Conservation (phyloP, 164 flowering plant species). For the Magnolia changhungtana region DNA sequence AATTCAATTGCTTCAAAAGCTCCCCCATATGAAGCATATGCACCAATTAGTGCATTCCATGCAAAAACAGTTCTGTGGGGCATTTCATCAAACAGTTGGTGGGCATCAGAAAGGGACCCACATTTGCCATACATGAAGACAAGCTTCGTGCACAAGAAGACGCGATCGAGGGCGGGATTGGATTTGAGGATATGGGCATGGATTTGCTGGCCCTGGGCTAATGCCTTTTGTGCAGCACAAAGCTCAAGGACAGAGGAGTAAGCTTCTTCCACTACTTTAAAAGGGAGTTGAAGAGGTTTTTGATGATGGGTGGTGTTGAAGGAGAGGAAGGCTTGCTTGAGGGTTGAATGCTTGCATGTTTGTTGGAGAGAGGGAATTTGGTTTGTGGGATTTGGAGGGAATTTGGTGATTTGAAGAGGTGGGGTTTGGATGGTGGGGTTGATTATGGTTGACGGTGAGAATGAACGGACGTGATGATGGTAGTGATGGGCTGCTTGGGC, state of each 20-base stretch:
- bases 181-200: slow-evolving; percentile 61
- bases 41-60: slow-evolving; percentile 89
- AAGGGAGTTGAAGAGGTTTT: slow-evolving; percentile 12
- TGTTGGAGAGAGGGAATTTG: slow-evolving; percentile 24
- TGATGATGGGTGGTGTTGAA: slow-evolving; percentile 21
- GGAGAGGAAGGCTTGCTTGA: slow-evolving; percentile 45
- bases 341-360: slow-evolving; percentile 33
- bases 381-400: slow-evolving; percentile 18
- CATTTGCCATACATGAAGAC: slow-evolving; percentile 76
- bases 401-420: slow-evolving; percentile 14
- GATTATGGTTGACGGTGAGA: neutral
- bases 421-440: slow-evolving; percentile 7
- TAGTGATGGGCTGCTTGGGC: neutral
- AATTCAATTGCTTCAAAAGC: slow-evolving; percentile 45
- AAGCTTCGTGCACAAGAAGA: slow-evolving; percentile 65
- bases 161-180: slow-evolving; percentile 18
- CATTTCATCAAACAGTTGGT: slow-evolving; percentile 67
- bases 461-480: neutral
- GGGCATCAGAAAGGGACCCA: slow-evolving; percentile 43
- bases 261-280: slow-evolving; percentile 40
- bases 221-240: slow-evolving; percentile 44
- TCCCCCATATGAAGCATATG: slow-evolving; percentile 47
- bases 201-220: slow-evolving; percentile 54
- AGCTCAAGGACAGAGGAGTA: slow-evolving; percentile 57
- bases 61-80: slow-evolving; percentile 50